Evolutionary conservation across 306 rosid species (phyloP), one percentile per base, ranked within the genome.

Genomic region (Nissolia schottii): DNA sequence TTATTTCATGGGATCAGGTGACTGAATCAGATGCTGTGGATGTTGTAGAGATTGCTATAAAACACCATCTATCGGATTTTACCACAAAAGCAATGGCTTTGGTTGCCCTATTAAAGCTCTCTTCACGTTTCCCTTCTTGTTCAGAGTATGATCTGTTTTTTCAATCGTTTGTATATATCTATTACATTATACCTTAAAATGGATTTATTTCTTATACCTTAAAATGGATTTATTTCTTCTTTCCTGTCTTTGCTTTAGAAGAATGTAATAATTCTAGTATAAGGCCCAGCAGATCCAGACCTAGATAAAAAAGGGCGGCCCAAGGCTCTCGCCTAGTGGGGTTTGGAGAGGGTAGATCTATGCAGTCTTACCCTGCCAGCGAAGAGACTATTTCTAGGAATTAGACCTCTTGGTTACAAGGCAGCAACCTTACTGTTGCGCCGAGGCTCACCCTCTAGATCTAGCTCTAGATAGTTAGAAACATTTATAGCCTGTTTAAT

Each of bases 61-160:
- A 88, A 76, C 87, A 81, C 4, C 96, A 85, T 74, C 76, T 77
- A 25, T 88, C 90, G 0, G 95, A 91, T 84, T 87, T 89, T 53
- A 85, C 96, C 50, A 94, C 96, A 40, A 89, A 91, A 85, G 77
- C 96, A 1, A 94, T 94, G 99, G 94, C 93, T 78, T 74, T 94
- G 91, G 80, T 84, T 86, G 90, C 97, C 70, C 81, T 94, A 61
- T 76, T 94, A 74, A 94, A 94, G 90, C 93, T 91, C 65, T 91
- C 95, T 81, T 94, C 99, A 50, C 99, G 99, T 65, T 94, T 94
- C 73, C 91, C 99, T 71, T 84, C 96, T 70, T 89, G 87, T 83
- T 91, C 99, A 77, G 96, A 89, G 99, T 94, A 89, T 40, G 93
- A 60, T 38, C 63, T 77, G 34, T 24, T 32, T 69, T 71, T 53